These are phyloP conservation scores for Annulohypoxylon maeteangense DNA, from an alignment of 495 filamentous ascomycete genomes.

Conservation along the genomic window DNA sequence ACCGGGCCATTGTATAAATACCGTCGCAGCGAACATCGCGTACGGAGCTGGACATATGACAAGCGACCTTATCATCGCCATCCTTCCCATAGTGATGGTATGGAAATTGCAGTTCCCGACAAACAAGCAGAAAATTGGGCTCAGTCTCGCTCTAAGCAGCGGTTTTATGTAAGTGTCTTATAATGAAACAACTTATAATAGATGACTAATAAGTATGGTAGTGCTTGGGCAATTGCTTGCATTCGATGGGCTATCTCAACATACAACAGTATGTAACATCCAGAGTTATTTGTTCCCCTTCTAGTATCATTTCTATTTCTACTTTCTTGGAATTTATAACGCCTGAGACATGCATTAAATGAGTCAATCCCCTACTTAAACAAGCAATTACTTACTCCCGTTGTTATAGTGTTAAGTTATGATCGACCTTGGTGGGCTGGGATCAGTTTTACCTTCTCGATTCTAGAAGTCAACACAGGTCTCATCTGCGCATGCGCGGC, in stretches of 20 bases:
- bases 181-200: too few species aligned
- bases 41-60: slow-evolving; percentile 45
- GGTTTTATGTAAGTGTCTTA: slow-evolving; percentile 42
- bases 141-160: slow-evolving; percentile 44
- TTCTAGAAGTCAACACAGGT: slow-evolving; percentile 59
- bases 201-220: slow-evolving; percentile 21
- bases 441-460: slow-evolving; percentile 50
- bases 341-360: too few species aligned
- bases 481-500: slow-evolving; percentile 54
- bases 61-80: slow-evolving; percentile 48
- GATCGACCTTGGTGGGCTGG: slow-evolving; percentile 51
- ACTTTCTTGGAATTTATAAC: too few species aligned
- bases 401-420: slow-evolving; percentile 43
- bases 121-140: slow-evolving; percentile 44
- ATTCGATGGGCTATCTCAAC: slow-evolving; percentile 51
- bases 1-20: slow-evolving; percentile 53
- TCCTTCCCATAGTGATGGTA: slow-evolving; percentile 44
- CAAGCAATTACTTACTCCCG: too few species aligned
- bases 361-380: too few species aligned
- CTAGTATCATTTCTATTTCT: too few species aligned
- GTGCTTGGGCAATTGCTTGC: slow-evolving; percentile 52
- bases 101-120: slow-evolving; percentile 46
- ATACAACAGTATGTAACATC: too few species aligned
- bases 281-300: too few species aligned
- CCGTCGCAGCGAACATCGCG: slow-evolving; percentile 45